Evolutionary conservation across 2,329 filamentous ascomycete genomes (phyloP).

Genomic region (Clonostachys chloroleuca): DNA sequence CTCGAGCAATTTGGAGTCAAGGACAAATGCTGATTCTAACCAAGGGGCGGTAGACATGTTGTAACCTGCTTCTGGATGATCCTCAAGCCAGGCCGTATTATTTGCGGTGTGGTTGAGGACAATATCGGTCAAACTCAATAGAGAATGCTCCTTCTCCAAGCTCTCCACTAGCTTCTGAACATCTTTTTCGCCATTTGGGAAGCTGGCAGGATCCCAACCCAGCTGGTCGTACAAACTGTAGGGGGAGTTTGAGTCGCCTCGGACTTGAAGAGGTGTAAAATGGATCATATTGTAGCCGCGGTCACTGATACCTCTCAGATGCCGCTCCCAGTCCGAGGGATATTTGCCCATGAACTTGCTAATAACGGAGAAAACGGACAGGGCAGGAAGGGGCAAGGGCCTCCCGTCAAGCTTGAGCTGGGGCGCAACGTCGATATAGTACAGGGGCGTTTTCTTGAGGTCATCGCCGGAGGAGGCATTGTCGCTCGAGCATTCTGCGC

Average conservation of each 20-base stretch:
- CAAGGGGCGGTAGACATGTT: constrained; percentile 86
- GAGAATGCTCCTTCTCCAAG: constrained; percentile 79
- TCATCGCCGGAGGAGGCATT: constrained; percentile 26
- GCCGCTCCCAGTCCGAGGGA: constrained; percentile 83
- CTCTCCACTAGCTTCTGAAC: constrained; percentile 70
- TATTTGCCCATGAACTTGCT: constrained; percentile 98
- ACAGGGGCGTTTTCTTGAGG: constrained; percentile 64
- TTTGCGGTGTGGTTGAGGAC: constrained; percentile 97
- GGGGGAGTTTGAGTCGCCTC: constrained; percentile 89
- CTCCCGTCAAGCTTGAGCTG: constrained; percentile 69
- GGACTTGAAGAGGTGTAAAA: constrained; percentile 88
- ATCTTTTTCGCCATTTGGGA: constrained; percentile 82
- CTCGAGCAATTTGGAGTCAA: constrained; percentile 63
- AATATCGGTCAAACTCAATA: constrained; percentile 90
- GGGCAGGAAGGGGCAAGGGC: constrained; percentile 75
- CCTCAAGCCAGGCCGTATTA: constrained; percentile 90
- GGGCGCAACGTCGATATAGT: constrained; percentile 94
- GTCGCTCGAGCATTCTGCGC: constrained; percentile 9
- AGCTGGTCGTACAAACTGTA: constrained; percentile 96
- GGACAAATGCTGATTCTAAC: constrained; percentile 59
- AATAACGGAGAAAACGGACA: constrained; percentile 89
- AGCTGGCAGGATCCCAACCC: constrained; percentile 75
- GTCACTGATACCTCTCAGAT: constrained; percentile 81
- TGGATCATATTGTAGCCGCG: constrained; percentile 99
- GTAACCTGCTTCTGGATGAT: constrained; percentile 94